Evolutionary conservation across 2,329 filamentous ascomycete genomes (phyloP), one percentile per base, ranked within the genome.

Genomic region (Diplodia sapinea): DNA sequence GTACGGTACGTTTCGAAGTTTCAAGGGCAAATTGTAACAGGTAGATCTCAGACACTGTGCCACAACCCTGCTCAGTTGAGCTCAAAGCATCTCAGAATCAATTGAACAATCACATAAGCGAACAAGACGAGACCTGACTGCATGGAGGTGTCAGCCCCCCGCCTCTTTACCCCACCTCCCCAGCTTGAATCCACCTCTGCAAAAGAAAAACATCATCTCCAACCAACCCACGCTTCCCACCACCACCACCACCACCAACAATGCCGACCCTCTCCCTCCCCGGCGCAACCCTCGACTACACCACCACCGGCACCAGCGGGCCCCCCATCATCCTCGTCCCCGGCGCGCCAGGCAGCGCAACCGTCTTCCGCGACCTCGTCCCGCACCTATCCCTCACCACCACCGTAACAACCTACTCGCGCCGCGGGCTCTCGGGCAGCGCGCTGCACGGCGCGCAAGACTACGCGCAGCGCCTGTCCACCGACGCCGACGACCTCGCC

Each of bases 401-500:
- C 36, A 59, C 36, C 12, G 55, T 47, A 2, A 47, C 55, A 5
- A 59, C 55, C 20, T 59, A 59, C 55, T 43, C 38, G 7, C 55
- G 55, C 4, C 55, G 55, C 31, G 54, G 54, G 8, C 20, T 56
- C 17, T 56, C 54, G 2, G 11, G 33, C 33, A 56, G 54, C 54
- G 4, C 26, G 8, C 54, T 57, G 2, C 54, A 11, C 33, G 33
- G 54, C 33, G 20, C 54, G 12, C 54, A 57, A 31, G 33, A 57
- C 50, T 57, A 57, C 54, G n/a, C 54, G 1, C n/a, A 23, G 9
- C 54, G 54, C 33, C 54, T 56, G 33, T 31, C 36, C 13, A 38
- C 54, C 4, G 54, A 56, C 54, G 54, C 54, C 17, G 54, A 56
- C 54, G 54, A n/a, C n/a, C n/a, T n/a, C n/a, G n/a, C n/a, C n/a